phyloP scores from a whole-genome alignment of 176 grass and related monocot genomes.

The Hsuehochloa calcarea region DNA sequence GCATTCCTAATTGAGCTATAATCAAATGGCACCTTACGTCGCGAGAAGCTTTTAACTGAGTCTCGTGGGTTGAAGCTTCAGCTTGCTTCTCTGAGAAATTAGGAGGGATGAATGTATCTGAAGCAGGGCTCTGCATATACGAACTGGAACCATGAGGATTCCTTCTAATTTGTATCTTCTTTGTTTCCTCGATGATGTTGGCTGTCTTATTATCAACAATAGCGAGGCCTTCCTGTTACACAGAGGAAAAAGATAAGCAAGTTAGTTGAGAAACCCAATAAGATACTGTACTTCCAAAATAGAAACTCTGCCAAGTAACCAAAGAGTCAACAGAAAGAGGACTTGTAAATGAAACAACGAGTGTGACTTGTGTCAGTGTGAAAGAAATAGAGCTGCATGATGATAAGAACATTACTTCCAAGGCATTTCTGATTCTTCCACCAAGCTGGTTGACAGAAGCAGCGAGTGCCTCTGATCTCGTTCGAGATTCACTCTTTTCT shows the following conservation, averaged over 20 bases:
- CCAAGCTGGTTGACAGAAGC: conserved; percentile 85
- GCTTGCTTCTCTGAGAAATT: conserved; percentile 22
- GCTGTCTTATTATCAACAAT: conserved; percentile 56
- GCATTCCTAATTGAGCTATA: conserved; percentile 32
- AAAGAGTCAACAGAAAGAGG: neutral
- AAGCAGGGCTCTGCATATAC: neutral
- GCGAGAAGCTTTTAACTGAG: conserved; percentile 64
- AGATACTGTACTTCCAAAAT: neutral
- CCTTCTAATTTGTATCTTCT: conserved; percentile 67
- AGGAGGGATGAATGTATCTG: conserved; percentile 13
- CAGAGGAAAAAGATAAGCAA: neutral
- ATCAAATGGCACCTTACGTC: conserved; percentile 67
- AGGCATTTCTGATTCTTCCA: conserved; percentile 84
- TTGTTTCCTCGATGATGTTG: conserved; percentile 61
- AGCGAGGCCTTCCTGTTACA: conserved; percentile 49
- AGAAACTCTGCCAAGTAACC: neutral
- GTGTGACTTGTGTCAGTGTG: neutral
- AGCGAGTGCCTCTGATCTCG: conserved; percentile 67
- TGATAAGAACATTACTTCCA: conserved; percentile 56
- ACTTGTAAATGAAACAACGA: neutral
- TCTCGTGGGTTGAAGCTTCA: conserved; percentile 22
- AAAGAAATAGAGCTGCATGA: neutral
- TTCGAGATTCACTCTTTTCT: conserved; percentile 26
- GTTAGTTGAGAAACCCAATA: neutral
- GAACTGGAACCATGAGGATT: conserved; percentile 33